phyloP scores from a whole-genome alignment of 2,329 filamentous ascomycete genomes.

The Stagonosporopsis vannaccii region DNA sequence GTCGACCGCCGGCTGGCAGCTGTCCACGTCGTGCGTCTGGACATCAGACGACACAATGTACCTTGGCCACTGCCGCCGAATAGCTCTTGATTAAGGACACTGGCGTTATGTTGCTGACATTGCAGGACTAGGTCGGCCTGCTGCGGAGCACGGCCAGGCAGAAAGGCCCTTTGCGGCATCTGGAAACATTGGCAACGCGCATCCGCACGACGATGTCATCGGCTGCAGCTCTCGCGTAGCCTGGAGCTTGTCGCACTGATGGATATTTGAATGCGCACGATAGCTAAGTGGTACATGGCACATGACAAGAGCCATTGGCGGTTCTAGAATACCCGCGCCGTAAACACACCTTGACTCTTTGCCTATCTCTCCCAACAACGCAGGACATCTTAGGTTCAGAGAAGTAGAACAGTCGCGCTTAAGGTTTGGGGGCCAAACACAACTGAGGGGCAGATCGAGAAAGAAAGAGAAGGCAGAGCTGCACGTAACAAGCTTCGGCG shows the following conservation, averaged over 20 bases:
- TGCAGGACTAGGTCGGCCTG: conserved; percentile 29
- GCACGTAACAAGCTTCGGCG: conserved; percentile 46
- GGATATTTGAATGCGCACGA: neutral
- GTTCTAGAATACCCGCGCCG: conserved; percentile 3
- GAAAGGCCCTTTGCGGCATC: conserved; percentile 25
- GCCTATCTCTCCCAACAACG: neutral
- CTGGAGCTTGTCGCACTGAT: neutral
- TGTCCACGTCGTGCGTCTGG: conserved; percentile 18
- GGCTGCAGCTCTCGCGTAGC: conserved; percentile 9
- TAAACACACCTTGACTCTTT: neutral
- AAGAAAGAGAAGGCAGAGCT: conserved; percentile 36
- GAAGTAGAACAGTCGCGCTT: conserved; percentile 8
- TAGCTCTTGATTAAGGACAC: conserved; percentile 9
- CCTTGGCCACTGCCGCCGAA: conserved; percentile 11
- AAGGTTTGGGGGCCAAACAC: conserved; percentile 41
- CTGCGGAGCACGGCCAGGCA: conserved; percentile 30
- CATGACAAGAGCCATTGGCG: conserved; percentile 6
- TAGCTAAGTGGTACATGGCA: conserved; percentile 3
- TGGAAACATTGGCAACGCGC: conserved; percentile 19
- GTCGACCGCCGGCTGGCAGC: conserved; percentile 21
- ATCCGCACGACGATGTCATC: conserved; percentile 27
- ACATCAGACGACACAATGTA: conserved; percentile 12
- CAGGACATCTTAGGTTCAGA: conserved; percentile 20
- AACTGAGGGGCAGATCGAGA: conserved; percentile 24
- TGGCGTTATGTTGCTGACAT: conserved; percentile 28